Evolutionary conservation across 345 rosid species (phyloP).

Genomic region (Bretschneidera sinensis): DNA sequence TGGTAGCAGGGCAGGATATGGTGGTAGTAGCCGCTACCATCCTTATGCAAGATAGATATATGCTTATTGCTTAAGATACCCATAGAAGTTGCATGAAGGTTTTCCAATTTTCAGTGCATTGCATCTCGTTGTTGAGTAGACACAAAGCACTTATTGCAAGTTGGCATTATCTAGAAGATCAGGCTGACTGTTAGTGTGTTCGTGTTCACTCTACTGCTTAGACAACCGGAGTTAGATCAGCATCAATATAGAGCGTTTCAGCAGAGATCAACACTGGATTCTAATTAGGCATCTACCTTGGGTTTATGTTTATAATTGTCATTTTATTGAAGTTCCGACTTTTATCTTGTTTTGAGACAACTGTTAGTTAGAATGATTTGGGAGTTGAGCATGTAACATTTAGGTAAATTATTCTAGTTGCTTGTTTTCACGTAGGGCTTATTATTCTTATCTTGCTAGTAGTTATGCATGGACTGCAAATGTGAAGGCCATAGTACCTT

Average conservation of each 20-base stretch:
- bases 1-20: conserved; percentile 21
- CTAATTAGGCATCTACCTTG: no score
- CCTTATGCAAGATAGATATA: conserved; percentile 26
- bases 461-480: no score
- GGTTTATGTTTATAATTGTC: background rate
- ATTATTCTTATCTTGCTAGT: no score
- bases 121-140: conserved; percentile 8
- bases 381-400: no score
- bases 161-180: conserved; percentile 16
- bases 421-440: no score
- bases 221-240: no score
- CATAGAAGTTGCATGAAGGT: conserved; percentile 20
- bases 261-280: no score
- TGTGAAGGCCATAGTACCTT: no score
- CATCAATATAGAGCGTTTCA: no score
- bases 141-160: conserved; percentile 10
- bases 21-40: conserved; percentile 26
- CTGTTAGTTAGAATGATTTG: no score
- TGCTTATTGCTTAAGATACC: conserved; percentile 18
- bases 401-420: no score
- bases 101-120: conserved; percentile 8
- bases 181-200: conserved; percentile 2
- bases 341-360: no score
- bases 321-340: background rate
- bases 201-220: background rate